Evolutionary conservation across 1,284 basidiomycete species (phyloP), one percentile per base, ranked within the genome.

Genomic region (Meira miltonrushii): DNA sequence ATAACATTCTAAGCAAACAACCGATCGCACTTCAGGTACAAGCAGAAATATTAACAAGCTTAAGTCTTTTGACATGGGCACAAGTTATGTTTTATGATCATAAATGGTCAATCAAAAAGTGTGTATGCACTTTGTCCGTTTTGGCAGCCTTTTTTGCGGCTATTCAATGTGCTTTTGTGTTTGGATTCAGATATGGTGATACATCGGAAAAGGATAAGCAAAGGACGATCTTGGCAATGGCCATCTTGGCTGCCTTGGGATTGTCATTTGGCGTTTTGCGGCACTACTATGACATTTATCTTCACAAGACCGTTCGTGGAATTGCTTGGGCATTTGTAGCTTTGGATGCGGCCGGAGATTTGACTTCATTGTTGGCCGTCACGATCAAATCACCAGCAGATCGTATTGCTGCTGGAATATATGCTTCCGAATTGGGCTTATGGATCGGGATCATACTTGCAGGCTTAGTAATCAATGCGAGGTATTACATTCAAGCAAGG

Each of bases 221-320:
- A 15, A 38, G 15, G 12, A 43, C 52, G 15, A 44, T 61, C 33
- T 25, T 39, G 12, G 17, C 39, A 19, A 49, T 61, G 55, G 67
- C 67, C 1, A 47, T 65, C 13, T 44, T 69, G 5, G 56, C 66
- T 4, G 67, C 66, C 7, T 28, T 58, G 12, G 60, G 59, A 2
- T 54, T 69, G 8, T 60, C 50, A 11, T 23, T 62, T 3, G 67
- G 67, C 23, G 67, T 69, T 1, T 54, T 68, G 11, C 41, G 67
- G 28, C 66, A 69, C 47, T 69, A 69, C 44, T 55, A 51, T 37
- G 67, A 69, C 39, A 69, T 69, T 37, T 64, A 57, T 40, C 37
- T 25, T 15, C 57, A 67, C 38, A n/a, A 47, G 7, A 60, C 66
- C 4, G 66, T 68, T 2, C 46, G 66, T 13, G 67, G 66, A 11